Conservation (phyloP, 1,139 yeast species). For the Nadsonia commutata region DNA sequence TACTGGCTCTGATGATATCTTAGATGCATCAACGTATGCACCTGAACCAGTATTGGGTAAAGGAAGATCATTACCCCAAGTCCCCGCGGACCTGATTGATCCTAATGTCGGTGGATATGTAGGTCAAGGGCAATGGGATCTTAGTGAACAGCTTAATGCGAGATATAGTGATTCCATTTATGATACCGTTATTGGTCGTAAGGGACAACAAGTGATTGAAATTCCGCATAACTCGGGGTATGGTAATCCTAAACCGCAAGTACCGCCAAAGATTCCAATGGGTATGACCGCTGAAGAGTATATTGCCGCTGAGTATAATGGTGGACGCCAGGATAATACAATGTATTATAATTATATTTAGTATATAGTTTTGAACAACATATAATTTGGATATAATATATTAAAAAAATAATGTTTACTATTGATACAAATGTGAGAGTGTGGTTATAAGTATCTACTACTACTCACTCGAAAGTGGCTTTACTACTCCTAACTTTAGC, state of each 20-base stretch:
- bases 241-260: slow-evolving; percentile 11
- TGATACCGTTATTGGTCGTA: slow-evolving; percentile 12
- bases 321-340: slow-evolving; percentile 10
- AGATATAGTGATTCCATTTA: slow-evolving; percentile 22
- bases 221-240: too few relatives aligned
- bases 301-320: slow-evolving; percentile 12
- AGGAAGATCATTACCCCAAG: slow-evolving; percentile 10
- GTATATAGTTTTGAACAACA: too few relatives aligned
- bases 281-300: slow-evolving; percentile 19
- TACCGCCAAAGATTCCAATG: slow-evolving; percentile 20
- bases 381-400: too few relatives aligned
- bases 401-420: too few relatives aligned
- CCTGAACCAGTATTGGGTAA: slow-evolving; percentile 15
- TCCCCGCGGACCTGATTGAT: slow-evolving; percentile 11
- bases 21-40: slow-evolving; percentile 14
- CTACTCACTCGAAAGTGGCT: too few relatives aligned
- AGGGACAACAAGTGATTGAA: slow-evolving; percentile 5
- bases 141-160: slow-evolving; percentile 15
- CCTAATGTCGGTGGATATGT: slow-evolving; percentile 16
- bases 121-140: slow-evolving; percentile 17
- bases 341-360: slow-evolving; percentile 7
- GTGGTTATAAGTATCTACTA: too few relatives aligned
- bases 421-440: too few relatives aligned
- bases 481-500: too few relatives aligned
- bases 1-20: slow-evolving; percentile 10